Conservation (phyloP, 2,329 filamentous ascomycete genomes). For the Hypoxylon sp. region DNA sequence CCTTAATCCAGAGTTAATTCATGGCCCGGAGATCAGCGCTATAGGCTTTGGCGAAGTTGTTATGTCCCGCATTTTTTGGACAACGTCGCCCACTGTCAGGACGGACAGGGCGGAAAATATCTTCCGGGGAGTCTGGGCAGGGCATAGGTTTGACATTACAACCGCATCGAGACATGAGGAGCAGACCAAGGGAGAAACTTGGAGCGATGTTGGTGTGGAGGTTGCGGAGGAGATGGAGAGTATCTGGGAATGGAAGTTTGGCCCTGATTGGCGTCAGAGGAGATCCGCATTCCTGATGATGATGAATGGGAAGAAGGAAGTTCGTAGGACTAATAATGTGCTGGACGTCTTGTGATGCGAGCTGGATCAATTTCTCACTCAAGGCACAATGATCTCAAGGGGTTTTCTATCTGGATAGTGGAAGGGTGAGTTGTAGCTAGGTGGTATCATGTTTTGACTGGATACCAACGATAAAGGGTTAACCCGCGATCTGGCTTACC, state of each 20-base stretch:
- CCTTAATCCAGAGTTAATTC: neutral
- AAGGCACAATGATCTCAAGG: neutral
- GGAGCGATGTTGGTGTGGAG: neutral
- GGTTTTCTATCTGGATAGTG: neutral
- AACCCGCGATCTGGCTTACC: too few relatives aligned
- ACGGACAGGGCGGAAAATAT: neutral
- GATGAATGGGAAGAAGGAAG: too few relatives aligned
- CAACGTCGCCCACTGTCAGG: neutral
- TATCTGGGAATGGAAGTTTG: neutral
- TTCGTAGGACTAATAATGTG: too few relatives aligned
- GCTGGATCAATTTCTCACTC: neutral
- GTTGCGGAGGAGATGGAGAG: neutral
- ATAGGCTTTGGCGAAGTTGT: neutral
- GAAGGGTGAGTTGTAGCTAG: neutral
- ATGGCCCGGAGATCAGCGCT: neutral
- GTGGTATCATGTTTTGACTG: neutral
- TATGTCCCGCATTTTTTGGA: neutral
- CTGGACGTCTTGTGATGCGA: neutral
- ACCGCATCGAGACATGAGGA: neutral
- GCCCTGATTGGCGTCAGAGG: neutral
- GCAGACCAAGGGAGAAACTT: neutral
- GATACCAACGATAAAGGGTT: neutral
- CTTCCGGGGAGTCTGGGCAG: neutral
- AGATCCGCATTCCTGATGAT: neutral
- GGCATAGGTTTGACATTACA: conserved; percentile 2